Evolutionary conservation across 2,329 filamentous ascomycete species (phyloP), one percentile per base, ranked within the genome.

Genomic region (Alternaria rosae): DNA sequence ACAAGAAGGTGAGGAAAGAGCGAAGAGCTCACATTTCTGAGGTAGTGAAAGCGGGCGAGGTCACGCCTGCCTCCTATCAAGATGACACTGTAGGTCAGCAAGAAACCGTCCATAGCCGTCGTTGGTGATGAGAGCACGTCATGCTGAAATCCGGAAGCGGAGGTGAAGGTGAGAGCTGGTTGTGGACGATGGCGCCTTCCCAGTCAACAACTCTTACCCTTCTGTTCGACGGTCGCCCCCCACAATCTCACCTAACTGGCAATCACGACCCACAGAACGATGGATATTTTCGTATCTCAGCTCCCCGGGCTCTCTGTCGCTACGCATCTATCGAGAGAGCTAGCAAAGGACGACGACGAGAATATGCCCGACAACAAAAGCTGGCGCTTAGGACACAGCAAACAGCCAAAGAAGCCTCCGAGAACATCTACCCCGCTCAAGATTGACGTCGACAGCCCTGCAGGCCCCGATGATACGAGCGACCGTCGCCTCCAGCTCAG

Each of bases 321-420:
- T 15, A 32, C 59, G 11, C 59, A 62, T 30, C 35, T 65, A 30
- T 25, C 26, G 26, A 57, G 52, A 30, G 42, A 45, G 26, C 41
- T 20, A n/a, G 21, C 53, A 20, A 57, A 25, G 21, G 51, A 54
- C 23, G 43, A 45, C 56, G 38, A 45, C 56, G 38, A 56, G 55
- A 55, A 26, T 17, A 71, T 69, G 68, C 68, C 67, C 4, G 67
- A 70, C 32, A 65, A 65, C 59, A 71, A 66, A 53, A 60, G 69
- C 21, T 75, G 72, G 71, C 71, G 71, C 55, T 67, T 69, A 26
- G 69, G 66, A 13, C 65, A 68, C 10, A 54, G 56, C 51, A 72
- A 65, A 30, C 55, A 64, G 41, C 43, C 65, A 23, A 74, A 71
- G 30, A 72, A 66, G 50, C 55, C 59, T 41, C 26, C 61, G 17